Evolutionary conservation across 1,284 basidiomycete genomes (phyloP), one percentile per base, ranked within the genome.

Genomic region (Porogramme epimiltina): DNA sequence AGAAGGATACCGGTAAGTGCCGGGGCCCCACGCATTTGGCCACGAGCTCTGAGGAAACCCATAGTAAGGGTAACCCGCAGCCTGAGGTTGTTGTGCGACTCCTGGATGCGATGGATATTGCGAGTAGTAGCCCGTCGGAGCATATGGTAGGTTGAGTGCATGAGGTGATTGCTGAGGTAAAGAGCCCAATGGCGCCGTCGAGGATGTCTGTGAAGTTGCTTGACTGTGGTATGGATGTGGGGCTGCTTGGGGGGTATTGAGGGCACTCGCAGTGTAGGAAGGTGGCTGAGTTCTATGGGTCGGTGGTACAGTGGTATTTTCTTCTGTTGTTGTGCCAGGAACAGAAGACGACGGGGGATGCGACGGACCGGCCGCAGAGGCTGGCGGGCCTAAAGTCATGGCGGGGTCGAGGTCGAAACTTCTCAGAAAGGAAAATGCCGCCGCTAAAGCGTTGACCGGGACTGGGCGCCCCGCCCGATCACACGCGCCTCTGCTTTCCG

Each of bases 321-420:
- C 28, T 13, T 31, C 28, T 13, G 6, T 3, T 3, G 34, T 20
- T 18, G 43, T 24, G 24, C 18, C 33, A 26, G 28, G 19, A 19
- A 31, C 37, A 13, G 38, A 39, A 5, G 26, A 20, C 16, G 49
- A 26, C 19, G 42, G 19, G 16, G 34, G 23, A 34, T 58, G 47
- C 23, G 68, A 65, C 11, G 67, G 56, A 8, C 65, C 65, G 6
- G 67, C 63, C n/a, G 62, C 66, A 18, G 65, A 63, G 11, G 67
- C 57, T 18, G 66, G 68, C 22, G 65, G 66, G 16, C 63, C 64
- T 48, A 64, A 56, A 24, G 60, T 60, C 60, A 62, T 62, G 52
- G 45, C 34, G 34, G 19, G 49, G 40, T n/a, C 18, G n/a, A 53
- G 42, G 20, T 38, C 49, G 47, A 46, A 42, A 50, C 34, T 51